These are phyloP conservation scores for Tilletia indica DNA, from an alignment of 1,284 basidiomycete genomes.

Conservation along the genomic window DNA sequence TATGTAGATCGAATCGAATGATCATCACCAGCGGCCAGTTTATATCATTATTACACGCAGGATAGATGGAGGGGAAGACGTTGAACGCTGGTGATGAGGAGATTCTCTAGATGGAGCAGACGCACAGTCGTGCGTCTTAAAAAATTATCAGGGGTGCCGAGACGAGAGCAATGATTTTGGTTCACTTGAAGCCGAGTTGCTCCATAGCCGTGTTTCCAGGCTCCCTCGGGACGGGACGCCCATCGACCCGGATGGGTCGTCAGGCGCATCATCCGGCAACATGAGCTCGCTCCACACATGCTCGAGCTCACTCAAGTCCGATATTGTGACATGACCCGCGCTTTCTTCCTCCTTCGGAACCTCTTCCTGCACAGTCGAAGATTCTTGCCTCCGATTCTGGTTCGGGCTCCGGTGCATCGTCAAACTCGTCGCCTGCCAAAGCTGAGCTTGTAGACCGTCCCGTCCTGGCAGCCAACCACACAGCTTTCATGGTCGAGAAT, in stretches of 20 bases:
- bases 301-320: conserved; percentile 36
- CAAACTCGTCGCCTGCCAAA: conserved; percentile 42
- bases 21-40: no score
- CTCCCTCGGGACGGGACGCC: background rate
- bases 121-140: no score
- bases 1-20: no score
- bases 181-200: conserved; percentile 18
- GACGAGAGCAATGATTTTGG: no score
- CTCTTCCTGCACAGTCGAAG: background rate
- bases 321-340: conserved; percentile 25
- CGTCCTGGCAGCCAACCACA: conserved; percentile 45
- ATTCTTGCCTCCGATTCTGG: background rate
- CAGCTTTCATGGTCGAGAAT: conserved; percentile 45
- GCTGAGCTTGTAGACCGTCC: conserved; percentile 42
- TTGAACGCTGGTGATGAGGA: no score
- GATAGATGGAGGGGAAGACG: no score
- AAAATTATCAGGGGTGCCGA: no score
- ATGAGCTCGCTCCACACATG: conserved; percentile 46
- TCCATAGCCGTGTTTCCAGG: background rate
- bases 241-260: conserved; percentile 35
- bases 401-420: conserved; percentile 23
- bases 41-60: no score
- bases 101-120: no score
- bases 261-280: conserved; percentile 28
- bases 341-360: conserved; percentile 6